Percentiles rank a stretch among this genome's conserved stretches.
Conservation (phyloP, 148 eudicot species). For the Fallopia convolvulus region DNA sequence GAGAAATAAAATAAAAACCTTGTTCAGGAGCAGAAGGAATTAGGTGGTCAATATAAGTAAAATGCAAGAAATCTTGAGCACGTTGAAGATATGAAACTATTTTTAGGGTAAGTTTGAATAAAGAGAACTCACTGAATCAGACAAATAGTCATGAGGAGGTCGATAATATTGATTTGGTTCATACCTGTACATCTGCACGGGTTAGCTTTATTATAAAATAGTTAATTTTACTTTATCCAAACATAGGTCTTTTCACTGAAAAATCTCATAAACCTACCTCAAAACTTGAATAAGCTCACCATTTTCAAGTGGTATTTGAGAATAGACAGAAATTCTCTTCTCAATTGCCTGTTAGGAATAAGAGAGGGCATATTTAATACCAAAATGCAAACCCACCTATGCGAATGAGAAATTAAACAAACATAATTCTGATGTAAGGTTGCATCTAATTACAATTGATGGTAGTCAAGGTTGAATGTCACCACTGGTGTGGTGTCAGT, state of each 20-base stretch:
- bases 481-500: background rate
- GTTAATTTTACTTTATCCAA: conserved; percentile 18
- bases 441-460: too few relatives aligned
- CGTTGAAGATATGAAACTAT: background rate
- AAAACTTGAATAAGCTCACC: conserved; percentile 96
- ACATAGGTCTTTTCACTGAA: conserved; percentile 1
- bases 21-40: background rate
- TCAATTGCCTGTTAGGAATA: conserved; percentile 65
- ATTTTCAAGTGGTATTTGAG: conserved; percentile 87
- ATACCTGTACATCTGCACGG: conserved; percentile 72
- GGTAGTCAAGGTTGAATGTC: background rate
- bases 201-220: conserved; percentile 38
- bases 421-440: background rate
- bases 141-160: conserved; percentile 91
- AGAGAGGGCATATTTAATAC: background rate
- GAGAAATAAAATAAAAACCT: background rate
- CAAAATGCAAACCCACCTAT: background rate
- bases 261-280: conserved; percentile 34
- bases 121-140: conserved; percentile 57
- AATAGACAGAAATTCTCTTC: conserved; percentile 82
- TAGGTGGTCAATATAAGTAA: background rate
- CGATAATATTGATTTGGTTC: conserved; percentile 75
- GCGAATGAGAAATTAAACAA: background rate
- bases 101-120: background rate
- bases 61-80: background rate